Evolutionary conservation across 2,329 filamentous ascomycete genomes (phyloP), one percentile per base, ranked within the genome.

Genomic region (Xylaria sp.): DNA sequence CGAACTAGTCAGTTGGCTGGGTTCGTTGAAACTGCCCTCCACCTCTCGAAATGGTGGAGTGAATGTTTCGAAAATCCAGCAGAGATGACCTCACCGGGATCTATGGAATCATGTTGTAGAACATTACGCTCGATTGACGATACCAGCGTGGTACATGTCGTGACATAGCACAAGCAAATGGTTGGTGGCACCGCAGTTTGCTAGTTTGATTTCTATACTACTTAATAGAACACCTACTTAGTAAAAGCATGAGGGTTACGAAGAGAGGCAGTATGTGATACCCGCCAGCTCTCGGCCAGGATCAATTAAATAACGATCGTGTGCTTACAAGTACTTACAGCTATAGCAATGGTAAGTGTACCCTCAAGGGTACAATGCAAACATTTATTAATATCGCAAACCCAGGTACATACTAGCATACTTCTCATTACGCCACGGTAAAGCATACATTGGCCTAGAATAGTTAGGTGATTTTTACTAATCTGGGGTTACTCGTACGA

Each of bases 401-500:
- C 13, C 51, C n/a, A 57, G 55, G 9, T 44, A 40, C 37, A 40
- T 40, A 40, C n/a, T n/a, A n/a, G n/a, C n/a, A n/a, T n/a, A n/a
- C n/a, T n/a, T n/a, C n/a, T n/a, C n/a, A n/a, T 16, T 13, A 12
- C n/a, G 16, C 47, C 57, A 6, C 25, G 16, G 25, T n/a, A n/a
- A n/a, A n/a, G 40, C n/a, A 47, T 9, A n/a, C 12, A 51, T 4
- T 18, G 16, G 8, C 27, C n/a, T 23, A 65, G 35, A 57, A 47
- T 65, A 21, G 42, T n/a, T 35, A 58, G 18, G 35, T 13, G 18
- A 37, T 21, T 58, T 50, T 62, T 12, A 6, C 10, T 10, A 53
- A 60, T 35, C 42, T 42, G 40, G 40, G 29, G 63, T 37, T 60
- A 35, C 57, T 57, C 54, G 40, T 55, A 55, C 48, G 48, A 63